Percentiles rank a stretch among this genome's conserved stretches.
These are phyloP conservation scores for Aureobasidium pullulans DNA, from an alignment of 2,329 filamentous ascomycete species.

Conservation along the genomic window DNA sequence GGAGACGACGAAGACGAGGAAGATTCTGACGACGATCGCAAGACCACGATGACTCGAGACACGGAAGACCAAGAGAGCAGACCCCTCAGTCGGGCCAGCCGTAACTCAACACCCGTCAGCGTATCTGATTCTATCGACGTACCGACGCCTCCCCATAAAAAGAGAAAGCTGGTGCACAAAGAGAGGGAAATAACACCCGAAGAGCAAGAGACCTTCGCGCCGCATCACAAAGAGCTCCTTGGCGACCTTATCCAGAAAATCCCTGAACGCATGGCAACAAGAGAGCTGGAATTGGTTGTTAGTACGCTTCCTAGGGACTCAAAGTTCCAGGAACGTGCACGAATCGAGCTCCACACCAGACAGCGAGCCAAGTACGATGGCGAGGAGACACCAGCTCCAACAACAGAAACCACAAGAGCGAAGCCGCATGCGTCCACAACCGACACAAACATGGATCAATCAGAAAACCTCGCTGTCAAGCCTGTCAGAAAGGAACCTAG, in stretches of 20 bases:
- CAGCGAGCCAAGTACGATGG: constrained; percentile 83
- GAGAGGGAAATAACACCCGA: constrained; percentile 26
- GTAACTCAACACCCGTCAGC: constrained; percentile 42
- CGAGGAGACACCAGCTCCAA: constrained; percentile 29
- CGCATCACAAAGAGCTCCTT: constrained; percentile 38
- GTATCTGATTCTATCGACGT: constrained; percentile 41
- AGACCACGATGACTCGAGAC: constrained; percentile 60
- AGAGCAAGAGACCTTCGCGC: constrained; percentile 38
- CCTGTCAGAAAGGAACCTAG: constrained; percentile 41
- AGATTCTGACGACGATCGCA: constrained; percentile 70
- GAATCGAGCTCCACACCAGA: constrained; percentile 60
- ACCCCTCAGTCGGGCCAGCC: constrained; percentile 63
- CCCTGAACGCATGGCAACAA: constrained; percentile 63
- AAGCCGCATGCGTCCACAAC: constrained; percentile 17
- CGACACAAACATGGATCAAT: constrained; percentile 12
- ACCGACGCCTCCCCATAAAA: constrained; percentile 27
- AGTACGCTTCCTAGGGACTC: constrained; percentile 48
- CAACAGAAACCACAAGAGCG: constrained; percentile 19
- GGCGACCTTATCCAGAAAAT: constrained; percentile 47
- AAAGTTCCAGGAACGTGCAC: constrained; percentile 68
- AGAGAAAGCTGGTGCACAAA: constrained; percentile 31
- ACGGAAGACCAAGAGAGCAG: constrained; percentile 82
- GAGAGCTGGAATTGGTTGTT: constrained; percentile 50
- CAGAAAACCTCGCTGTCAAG: constrained; percentile 24
- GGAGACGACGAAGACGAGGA: constrained; percentile 61